These are phyloP conservation scores for Alisma plantagoaquatica DNA, from an alignment of 106 monocot genomes.

Conservation along the genomic window DNA sequence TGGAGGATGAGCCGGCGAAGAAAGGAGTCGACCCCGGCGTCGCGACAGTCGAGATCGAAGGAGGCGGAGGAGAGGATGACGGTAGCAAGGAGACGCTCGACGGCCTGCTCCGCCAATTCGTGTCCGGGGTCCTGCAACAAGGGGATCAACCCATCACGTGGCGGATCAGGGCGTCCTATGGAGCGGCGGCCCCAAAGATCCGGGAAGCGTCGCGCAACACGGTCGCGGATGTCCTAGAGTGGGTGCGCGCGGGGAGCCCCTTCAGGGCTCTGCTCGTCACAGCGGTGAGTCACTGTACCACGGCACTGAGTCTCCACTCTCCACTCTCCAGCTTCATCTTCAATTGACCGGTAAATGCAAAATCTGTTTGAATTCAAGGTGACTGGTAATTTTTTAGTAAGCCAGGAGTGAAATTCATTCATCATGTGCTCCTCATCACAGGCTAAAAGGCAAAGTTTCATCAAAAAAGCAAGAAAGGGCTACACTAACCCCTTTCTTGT, in stretches of 20 bases:
- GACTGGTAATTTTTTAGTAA: background rate
- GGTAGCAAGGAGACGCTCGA: constrained; percentile 32
- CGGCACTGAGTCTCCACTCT: constrained; percentile 8
- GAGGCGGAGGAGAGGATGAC: background rate
- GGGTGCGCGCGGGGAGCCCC: constrained; percentile 60
- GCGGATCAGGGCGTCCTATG: constrained; percentile 33
- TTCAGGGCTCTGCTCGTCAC: constrained; percentile 64
- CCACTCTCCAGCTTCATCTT: background rate
- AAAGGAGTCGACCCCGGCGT: constrained; percentile 5
- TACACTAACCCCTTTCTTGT: no score
- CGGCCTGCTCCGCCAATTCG: constrained; percentile 35
- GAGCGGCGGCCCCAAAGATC: constrained; percentile 37
- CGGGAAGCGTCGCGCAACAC: constrained; percentile 64
- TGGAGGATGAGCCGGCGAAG: background rate
- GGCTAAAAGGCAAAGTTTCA: no score
- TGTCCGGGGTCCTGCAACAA: constrained; percentile 26
- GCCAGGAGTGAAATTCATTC: background rate
- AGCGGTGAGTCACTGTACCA: no score
- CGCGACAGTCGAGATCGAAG: constrained; percentile 31
- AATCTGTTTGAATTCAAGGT: background rate
- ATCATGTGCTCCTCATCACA: background rate
- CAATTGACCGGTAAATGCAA: background rate
- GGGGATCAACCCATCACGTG: constrained; percentile 22
- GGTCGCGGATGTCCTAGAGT: constrained; percentile 36
- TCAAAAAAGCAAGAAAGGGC: no score